phyloP scores from a whole-genome alignment of 331 rosid genomes.

The Quercus tomentella region DNA sequence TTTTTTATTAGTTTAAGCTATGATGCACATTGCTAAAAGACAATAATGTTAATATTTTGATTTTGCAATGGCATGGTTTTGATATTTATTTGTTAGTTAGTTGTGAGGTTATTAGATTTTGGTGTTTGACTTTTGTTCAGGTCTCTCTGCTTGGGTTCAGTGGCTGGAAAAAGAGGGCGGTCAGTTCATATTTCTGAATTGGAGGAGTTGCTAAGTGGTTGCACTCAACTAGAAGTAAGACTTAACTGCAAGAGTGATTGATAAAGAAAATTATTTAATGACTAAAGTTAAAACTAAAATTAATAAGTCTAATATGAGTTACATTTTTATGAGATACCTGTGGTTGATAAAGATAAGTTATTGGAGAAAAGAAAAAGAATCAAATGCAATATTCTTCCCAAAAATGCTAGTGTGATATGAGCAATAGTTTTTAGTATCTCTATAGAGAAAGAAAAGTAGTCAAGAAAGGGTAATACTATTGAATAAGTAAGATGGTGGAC shows the following conservation, averaged over 20 bases:
- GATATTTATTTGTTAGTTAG: neutral
- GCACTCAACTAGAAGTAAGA: conserved; percentile 87
- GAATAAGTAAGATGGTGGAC: neutral
- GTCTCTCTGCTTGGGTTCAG: conserved; percentile 88
- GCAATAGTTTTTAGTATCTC: neutral
- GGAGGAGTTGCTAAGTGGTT: conserved; percentile 81
- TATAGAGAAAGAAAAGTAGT: neutral
- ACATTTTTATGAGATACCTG: neutral
- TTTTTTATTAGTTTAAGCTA: no score
- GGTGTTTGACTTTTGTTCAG: conserved; percentile 40
- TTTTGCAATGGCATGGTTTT: conserved; percentile 5
- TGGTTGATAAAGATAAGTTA: neutral
- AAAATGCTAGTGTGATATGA: neutral
- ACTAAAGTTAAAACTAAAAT: neutral
- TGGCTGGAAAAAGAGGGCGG: conserved; percentile 79
- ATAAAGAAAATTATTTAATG: neutral
- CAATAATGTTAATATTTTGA: neutral
- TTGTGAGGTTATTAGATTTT: conserved; percentile 27
- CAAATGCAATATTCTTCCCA: neutral
- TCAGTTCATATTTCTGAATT: conserved; percentile 75
- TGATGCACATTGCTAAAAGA: neutral
- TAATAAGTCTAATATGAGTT: neutral
- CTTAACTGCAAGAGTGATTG: conserved; percentile 4
- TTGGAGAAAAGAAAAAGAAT: neutral
- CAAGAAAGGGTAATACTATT: neutral